Evolutionary conservation across 2,329 filamentous ascomycete genomes (phyloP).

Genomic region (Penicillium oxalicum): DNA sequence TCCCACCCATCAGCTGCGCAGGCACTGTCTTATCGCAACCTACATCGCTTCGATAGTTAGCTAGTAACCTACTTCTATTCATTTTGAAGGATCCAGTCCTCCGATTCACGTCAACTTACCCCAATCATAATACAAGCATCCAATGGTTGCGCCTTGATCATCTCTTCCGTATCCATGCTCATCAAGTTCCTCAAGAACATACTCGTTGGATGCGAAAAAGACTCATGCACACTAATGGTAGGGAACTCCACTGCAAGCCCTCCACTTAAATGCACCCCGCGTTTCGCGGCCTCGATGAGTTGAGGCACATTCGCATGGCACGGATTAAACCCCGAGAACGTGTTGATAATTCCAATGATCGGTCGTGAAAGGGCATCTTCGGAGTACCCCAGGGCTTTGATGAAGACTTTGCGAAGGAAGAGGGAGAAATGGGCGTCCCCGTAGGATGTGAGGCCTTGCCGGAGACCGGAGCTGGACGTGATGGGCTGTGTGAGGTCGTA

Average conservation of each 20-base stretch:
- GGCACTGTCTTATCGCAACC: conserved; percentile 71
- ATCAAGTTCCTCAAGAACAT: conserved; percentile 71
- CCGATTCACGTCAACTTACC: conserved; percentile 39
- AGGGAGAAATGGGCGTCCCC: conserved; percentile 70
- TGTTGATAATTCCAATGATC: conserved; percentile 70
- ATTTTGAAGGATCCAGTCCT: background rate
- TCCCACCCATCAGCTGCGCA: conserved; percentile 68
- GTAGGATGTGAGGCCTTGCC: conserved; percentile 61
- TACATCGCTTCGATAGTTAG: conserved; percentile 22
- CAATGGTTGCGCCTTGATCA: conserved; percentile 65
- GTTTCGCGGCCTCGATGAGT: conserved; percentile 63
- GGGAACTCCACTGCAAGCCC: conserved; percentile 67
- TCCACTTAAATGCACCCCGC: conserved; percentile 61
- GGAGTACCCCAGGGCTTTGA: conserved; percentile 68
- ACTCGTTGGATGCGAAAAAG: conserved; percentile 63
- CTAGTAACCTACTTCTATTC: background rate
- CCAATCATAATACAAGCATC: conserved; percentile 64
- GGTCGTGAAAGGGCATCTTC: conserved; percentile 65
- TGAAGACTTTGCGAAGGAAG: conserved; percentile 69
- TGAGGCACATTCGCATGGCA: conserved; percentile 68
- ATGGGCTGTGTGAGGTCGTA: conserved; percentile 57
- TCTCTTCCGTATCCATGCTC: conserved; percentile 76
- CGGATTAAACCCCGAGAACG: conserved; percentile 66
- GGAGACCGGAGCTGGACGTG: conserved; percentile 48
- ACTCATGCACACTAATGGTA: conserved; percentile 66